A percentile compares a stretch with the other conserved stretches of the same genome.
These are phyloP conservation scores for Scenedesmus sp. DNA, from an alignment of 163 green algal species.

Conservation along the genomic window DNA sequence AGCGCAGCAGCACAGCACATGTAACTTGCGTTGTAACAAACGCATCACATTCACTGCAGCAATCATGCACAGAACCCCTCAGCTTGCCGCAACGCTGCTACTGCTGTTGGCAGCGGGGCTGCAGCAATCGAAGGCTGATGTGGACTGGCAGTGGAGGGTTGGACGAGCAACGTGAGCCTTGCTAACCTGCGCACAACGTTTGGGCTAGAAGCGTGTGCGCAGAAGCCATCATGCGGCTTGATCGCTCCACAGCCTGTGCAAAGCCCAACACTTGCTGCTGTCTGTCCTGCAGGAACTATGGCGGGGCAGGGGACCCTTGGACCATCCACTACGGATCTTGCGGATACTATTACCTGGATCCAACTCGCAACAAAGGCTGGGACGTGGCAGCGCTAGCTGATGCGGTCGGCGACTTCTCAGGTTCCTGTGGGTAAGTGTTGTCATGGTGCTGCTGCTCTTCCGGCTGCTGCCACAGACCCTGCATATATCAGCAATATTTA, in stretches of 20 bases:
- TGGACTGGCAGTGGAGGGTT: slow-evolving; percentile 28
- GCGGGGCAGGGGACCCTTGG: slow-evolving; percentile 27
- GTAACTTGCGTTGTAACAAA: not conserved
- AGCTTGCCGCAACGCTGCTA: not conserved
- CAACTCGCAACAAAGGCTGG: slow-evolving; percentile 48
- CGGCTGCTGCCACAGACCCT: not conserved
- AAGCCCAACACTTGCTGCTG: not conserved
- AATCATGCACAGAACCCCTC: not conserved
- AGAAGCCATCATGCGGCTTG: not conserved
- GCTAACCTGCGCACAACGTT: not conserved
- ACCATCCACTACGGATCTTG: slow-evolving; percentile 48
- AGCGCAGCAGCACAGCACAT: not conserved
- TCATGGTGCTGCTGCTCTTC: not conserved
- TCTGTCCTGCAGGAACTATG: slow-evolving; percentile 12
- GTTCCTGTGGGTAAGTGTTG: slow-evolving; percentile 19
- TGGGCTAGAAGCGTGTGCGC: not conserved
- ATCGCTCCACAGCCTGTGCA: not conserved
- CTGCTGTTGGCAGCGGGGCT: not conserved
- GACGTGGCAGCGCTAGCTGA: slow-evolving; percentile 21
- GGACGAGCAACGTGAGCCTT: slow-evolving; percentile 19
- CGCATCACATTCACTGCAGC: not conserved
- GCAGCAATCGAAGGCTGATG: not conserved
- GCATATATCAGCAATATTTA: not conserved
- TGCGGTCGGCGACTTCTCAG: not conserved
- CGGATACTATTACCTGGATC: slow-evolving; percentile 55